Percentiles rank a stretch among this genome's conserved stretches.
These are phyloP conservation scores for Agrostemma githago DNA, from an alignment of 148 eudicot genomes.

Conservation along the genomic window DNA sequence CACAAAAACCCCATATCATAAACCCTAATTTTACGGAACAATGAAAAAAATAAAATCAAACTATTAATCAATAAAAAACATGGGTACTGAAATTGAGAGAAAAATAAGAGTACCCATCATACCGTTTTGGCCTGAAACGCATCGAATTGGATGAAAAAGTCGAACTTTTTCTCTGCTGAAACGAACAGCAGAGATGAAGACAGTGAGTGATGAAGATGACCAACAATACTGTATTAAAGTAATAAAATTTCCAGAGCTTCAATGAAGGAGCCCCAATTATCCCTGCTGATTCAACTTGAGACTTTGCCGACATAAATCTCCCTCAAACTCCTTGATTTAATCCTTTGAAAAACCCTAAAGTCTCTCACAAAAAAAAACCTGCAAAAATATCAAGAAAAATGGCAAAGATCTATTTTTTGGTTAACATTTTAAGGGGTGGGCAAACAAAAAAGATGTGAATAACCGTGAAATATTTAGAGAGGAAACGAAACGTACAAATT, in stretches of 20 bases:
- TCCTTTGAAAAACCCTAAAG: background rate
- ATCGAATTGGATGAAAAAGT: slow-evolving; percentile 59
- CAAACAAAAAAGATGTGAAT: background rate
- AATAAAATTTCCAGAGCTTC: slow-evolving; percentile 12
- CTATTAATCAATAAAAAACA: slow-evolving; percentile 3
- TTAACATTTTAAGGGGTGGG: background rate
- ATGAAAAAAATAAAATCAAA: background rate
- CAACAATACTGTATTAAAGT: slow-evolving; percentile 1
- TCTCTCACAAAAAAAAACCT: background rate
- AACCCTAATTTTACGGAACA: background rate
- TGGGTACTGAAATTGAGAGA: slow-evolving; percentile 20
- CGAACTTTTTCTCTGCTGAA: slow-evolving; percentile 40
- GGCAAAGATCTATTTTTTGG: background rate
- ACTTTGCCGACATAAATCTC: slow-evolving; percentile 8
- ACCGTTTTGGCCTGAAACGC: slow-evolving; percentile 96
- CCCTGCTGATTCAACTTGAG: slow-evolving; percentile 3
- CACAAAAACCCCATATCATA: slow-evolving; percentile 12
- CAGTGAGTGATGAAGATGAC: slow-evolving; percentile 11
- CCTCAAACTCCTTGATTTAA: background rate
- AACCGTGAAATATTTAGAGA: background rate
- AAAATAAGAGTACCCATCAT: slow-evolving; percentile 9
- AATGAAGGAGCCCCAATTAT: slow-evolving; percentile 7
- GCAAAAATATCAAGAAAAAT: background rate
- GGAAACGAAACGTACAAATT: background rate
- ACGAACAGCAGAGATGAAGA: slow-evolving; percentile 44